These are phyloP conservation scores for Striga hermonthica DNA, from an alignment of 305 asterid species.

Conservation along the genomic window DNA sequence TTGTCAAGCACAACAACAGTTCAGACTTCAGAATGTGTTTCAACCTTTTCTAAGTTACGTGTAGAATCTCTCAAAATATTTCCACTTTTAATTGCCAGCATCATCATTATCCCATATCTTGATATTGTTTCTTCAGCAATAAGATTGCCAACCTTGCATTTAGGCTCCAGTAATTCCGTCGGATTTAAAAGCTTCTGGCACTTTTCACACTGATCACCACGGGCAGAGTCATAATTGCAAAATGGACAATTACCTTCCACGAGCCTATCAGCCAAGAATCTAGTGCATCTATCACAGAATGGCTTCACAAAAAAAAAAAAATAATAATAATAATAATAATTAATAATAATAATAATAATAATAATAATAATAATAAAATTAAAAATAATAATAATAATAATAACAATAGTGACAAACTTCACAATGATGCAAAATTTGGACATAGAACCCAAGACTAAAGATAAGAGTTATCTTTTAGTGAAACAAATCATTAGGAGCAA, in stretches of 20 bases:
- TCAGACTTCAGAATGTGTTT: constrained; percentile 23
- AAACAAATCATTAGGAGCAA: constrained; percentile 13
- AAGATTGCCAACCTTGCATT: constrained; percentile 69
- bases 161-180: constrained; percentile 75
- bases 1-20: constrained; percentile 33
- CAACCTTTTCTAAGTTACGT: constrained; percentile 17
- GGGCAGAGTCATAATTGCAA: constrained; percentile 81
- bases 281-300: constrained; percentile 64
- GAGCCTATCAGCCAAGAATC: constrained; percentile 85
- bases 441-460: constrained; percentile 13
- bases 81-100: constrained; percentile 11
- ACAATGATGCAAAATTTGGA: constrained; percentile 19
- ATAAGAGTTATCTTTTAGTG: constrained; percentile 21
- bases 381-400: no score
- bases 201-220: constrained; percentile 96
- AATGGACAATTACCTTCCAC: constrained; percentile 92
- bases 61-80: constrained; percentile 15
- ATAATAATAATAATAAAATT: no score
- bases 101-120: neutral
- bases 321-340: no score
- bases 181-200: constrained; percentile 91
- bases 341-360: no score
- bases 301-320: constrained; percentile 47
- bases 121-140: constrained; percentile 4
- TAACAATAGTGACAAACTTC: constrained; percentile 9